Percentiles rank a stretch among this genome's conserved stretches.
Conservation (phyloP, 2,329 filamentous ascomycete genomes). For the Sclerotinia minor region DNA sequence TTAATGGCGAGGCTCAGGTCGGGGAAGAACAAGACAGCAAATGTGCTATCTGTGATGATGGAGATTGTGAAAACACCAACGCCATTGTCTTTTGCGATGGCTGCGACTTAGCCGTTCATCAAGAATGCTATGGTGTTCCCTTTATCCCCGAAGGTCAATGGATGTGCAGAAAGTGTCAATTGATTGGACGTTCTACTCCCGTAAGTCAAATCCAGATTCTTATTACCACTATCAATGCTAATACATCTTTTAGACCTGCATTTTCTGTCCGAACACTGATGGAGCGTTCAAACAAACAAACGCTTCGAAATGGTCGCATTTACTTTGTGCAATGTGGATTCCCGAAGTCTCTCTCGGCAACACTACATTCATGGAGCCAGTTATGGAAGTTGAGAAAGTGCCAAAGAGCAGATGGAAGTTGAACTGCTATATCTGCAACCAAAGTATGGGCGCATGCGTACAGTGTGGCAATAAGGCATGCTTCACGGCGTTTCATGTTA, state of each 20-base stretch:
- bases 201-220: conserved; percentile 50
- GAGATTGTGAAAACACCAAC: conserved; percentile 99
- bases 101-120: conserved; percentile 94
- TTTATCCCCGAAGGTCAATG: conserved; percentile 99
- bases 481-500: conserved; percentile 96
- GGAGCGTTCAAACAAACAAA: conserved; percentile 99
- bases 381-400: conserved; percentile 97
- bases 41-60: conserved; percentile 96
- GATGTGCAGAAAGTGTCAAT: conserved; percentile 94
- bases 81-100: conserved; percentile 99
- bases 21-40: conserved; percentile 97
- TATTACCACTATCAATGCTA: conserved; percentile 24
- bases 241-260: conserved; percentile 66
- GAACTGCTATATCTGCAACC: conserved; percentile 93
- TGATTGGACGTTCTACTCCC: conserved; percentile 87
- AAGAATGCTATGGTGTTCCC: conserved; percentile 97
- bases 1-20: conserved; percentile 85
- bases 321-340: conserved; percentile 98
- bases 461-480: conserved; percentile 98
- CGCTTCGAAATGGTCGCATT: conserved; percentile 92
- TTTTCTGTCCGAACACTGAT: conserved; percentile 97
- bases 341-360: conserved; percentile 95
- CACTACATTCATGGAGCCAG: conserved; percentile 95
- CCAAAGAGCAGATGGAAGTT: conserved; percentile 92
- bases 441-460: conserved; percentile 97